Evolutionary conservation across 352 stramenopile genomes (phyloP).

Genomic region (Saprolegnia diclina): DNA sequence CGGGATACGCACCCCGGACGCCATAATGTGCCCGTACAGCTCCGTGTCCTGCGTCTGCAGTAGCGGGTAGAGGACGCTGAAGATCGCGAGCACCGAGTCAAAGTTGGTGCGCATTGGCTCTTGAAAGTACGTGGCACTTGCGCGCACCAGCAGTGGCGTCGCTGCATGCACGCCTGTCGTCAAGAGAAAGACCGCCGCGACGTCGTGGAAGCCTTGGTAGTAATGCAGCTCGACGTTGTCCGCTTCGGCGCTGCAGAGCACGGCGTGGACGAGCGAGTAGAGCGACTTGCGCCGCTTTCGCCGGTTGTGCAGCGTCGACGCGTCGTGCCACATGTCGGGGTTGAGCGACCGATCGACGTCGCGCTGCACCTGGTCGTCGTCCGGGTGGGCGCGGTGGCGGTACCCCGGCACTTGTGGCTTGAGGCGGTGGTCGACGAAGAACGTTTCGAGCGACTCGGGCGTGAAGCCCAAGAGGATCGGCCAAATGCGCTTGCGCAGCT

Average conservation of each 20-base stretch:
- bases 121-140: constrained; percentile 85
- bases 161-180: constrained; percentile 74
- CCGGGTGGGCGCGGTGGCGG: constrained; percentile 38
- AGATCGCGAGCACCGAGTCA: constrained; percentile 60
- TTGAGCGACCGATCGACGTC: constrained; percentile 83
- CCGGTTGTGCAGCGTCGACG: background rate
- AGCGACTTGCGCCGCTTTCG: constrained; percentile 37
- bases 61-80: constrained; percentile 61
- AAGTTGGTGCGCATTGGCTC: constrained; percentile 86
- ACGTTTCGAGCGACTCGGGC: background rate
- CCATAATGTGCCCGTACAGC: constrained; percentile 57
- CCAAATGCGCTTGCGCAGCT: constrained; percentile 61
- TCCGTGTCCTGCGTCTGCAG: constrained; percentile 53
- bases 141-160: constrained; percentile 48
- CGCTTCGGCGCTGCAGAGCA: constrained; percentile 63
- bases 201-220: constrained; percentile 92
- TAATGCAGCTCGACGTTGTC: constrained; percentile 59
- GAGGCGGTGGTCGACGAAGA: constrained; percentile 11
- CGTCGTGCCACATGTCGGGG: constrained; percentile 24
- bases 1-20: constrained; percentile 55
- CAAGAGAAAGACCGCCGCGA: constrained; percentile 80
- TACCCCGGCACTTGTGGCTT: constrained; percentile 24
- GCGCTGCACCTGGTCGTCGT: constrained; percentile 70
- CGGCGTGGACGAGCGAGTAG: constrained; percentile 54
- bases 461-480: constrained; percentile 43